Percentiles rank a stretch among this genome's conserved stretches.
Evolutionary conservation across 306 rosid genomes (phyloP).

Genomic region (Quillaja saponaria): DNA sequence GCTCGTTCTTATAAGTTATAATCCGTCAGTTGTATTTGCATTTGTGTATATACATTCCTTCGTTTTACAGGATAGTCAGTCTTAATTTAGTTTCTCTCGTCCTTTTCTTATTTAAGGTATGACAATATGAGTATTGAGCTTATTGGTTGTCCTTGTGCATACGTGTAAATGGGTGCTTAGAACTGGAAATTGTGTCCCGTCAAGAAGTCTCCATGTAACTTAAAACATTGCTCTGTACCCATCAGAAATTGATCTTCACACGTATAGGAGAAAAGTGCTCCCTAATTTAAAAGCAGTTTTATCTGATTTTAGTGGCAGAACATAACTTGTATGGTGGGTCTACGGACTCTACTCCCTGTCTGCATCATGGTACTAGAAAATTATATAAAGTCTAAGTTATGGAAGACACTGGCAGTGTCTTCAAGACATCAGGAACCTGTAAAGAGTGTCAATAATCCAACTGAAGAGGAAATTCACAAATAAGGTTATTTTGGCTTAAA

Average conservation of each 20-base stretch:
- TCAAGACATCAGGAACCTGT: constrained; percentile 1
- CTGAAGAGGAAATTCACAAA: neutral
- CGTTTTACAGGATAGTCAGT: neutral
- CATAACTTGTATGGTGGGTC: constrained; percentile 6
- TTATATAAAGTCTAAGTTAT: too few species aligned
- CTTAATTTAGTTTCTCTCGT: neutral
- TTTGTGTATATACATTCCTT: neutral
- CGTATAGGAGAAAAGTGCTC: constrained; percentile 14
- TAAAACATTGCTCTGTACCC: neutral
- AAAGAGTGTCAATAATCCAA: constrained; percentile 16
- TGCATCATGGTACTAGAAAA: too few species aligned
- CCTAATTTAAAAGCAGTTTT: neutral
- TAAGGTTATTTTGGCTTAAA: constrained; percentile 5
- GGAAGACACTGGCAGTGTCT: neutral
- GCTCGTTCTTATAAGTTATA: neutral
- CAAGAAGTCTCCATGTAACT: too few species aligned
- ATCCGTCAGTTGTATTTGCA: neutral
- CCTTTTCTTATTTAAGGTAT: too few species aligned
- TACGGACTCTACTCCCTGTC: constrained; percentile 4
- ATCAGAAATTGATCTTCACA: neutral
- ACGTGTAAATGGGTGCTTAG: too few species aligned
- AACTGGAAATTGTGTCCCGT: too few species aligned
- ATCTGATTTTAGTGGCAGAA: too few species aligned
- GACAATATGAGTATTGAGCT: too few species aligned
- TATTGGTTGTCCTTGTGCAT: too few species aligned